Percentiles rank a stretch among this genome's conserved stretches.
Evolutionary conservation across 2,329 filamentous ascomycete genomes (phyloP).

Genomic region (Cordyceps fumosorosea): DNA sequence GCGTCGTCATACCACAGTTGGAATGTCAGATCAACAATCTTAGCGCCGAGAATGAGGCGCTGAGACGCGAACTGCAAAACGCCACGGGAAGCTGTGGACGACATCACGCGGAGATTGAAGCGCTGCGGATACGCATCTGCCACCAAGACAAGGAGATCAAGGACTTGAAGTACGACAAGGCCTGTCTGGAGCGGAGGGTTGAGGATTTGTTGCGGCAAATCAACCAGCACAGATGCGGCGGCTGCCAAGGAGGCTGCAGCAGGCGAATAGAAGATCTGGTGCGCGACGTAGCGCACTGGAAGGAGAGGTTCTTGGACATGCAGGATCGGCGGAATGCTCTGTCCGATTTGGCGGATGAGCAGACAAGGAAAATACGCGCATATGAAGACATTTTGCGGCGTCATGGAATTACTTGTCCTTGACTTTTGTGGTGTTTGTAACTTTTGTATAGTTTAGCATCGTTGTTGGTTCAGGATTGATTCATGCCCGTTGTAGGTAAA

Average conservation of each 20-base stretch:
- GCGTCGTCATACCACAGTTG: constrained; percentile 29
- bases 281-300: constrained; percentile 30
- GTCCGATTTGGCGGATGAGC: constrained; percentile 23
- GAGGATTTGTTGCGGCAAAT: constrained; percentile 29
- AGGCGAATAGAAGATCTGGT: constrained; percentile 27
- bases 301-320: constrained; percentile 26
- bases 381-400: constrained; percentile 30
- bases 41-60: constrained; percentile 31
- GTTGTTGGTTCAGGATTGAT: neutral
- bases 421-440: neutral
- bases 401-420: constrained; percentile 23
- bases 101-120: constrained; percentile 27
- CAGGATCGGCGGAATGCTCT: constrained; percentile 25
- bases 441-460: neutral
- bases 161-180: constrained; percentile 29
- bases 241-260: constrained; percentile 22
- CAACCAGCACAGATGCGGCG: neutral
- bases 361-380: constrained; percentile 26
- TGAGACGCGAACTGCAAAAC: constrained; percentile 32
- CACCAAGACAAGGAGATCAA: constrained; percentile 33
- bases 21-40: constrained; percentile 31
- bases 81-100: constrained; percentile 24
- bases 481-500: no score
- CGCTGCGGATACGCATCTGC: constrained; percentile 27
- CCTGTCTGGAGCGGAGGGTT: constrained; percentile 27